Evolutionary conservation across 2,329 filamentous ascomycete species (phyloP), one percentile per base, ranked within the genome.

Genomic region (Clarireedia homoeocarpa): DNA sequence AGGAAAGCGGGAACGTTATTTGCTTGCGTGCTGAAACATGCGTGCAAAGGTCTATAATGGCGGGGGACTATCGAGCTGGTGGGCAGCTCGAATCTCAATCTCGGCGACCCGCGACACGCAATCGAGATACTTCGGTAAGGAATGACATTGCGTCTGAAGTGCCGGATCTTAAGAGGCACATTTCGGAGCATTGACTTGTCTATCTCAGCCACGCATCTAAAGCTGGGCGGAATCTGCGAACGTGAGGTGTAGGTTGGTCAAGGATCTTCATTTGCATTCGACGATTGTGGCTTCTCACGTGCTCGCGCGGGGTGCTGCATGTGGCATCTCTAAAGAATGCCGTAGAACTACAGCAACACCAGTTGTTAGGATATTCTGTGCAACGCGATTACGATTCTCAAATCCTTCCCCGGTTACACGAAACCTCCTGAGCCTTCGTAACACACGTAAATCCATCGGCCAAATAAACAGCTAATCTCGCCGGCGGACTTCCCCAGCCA

Each of bases 161-260:
- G 26, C 36, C 26, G 42, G 10, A 15, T 23, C 46, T 45, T 53
- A 20, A 42, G 34, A 48, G 45, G 36, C 9, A 36, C 55, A 49
- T 23, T 48, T 40, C 42, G 55, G 27, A 57, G 55, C 55, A 57
- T 57, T 57, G 55, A 48, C 55, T 15, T 51, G 10, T 24, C 24
- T 26, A 14, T 20, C 6, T 46, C 15, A 10, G 7, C 44, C 44
- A 5, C 26, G 20, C 17, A 46, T 26, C 44, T 4, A 15, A 26
- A 46, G 44, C 23, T 24, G 17, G 12, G 24, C 5, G 20, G 5
- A 46, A 46, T 15, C 14, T 20, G 24, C 5, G 20, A 14, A 14
- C 23, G 20, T 46, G 10, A 20, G 5, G n/a, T 20, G 17, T 40
- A n/a, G 38, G 38, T 45, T 45, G 17, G 20, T 45, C 20, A 20